Evolutionary conservation across 2,329 filamentous ascomycete species (phyloP).

Genomic region (Xylariaceae sp.): DNA sequence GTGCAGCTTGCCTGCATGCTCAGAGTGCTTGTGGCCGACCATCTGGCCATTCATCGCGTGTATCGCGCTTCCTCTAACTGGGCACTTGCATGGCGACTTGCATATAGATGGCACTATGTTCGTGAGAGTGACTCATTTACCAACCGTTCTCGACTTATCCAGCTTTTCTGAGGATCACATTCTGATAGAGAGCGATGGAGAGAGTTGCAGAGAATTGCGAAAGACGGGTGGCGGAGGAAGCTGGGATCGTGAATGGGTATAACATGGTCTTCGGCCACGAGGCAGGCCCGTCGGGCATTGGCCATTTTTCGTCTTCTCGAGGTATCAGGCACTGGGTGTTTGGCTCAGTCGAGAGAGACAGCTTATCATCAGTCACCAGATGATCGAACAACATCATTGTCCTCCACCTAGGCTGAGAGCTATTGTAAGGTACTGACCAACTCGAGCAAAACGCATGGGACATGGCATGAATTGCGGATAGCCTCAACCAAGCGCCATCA

Average conservation of each 20-base stretch:
- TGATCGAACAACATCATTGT: constrained; percentile 16
- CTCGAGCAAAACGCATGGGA: too few species aligned
- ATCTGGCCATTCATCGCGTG: constrained; percentile 28
- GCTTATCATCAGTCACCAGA: constrained; percentile 16
- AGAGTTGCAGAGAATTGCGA: background rate
- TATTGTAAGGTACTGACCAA: constrained; percentile 9
- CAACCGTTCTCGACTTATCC: constrained; percentile 19
- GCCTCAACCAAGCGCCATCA: constrained; percentile 25
- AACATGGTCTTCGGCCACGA: constrained; percentile 23
- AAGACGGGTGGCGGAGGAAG: background rate
- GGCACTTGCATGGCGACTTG: constrained; percentile 20
- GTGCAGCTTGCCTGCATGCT: constrained; percentile 24
- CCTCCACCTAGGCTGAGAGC: constrained; percentile 18
- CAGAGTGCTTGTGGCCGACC: constrained; percentile 21
- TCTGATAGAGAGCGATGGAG: constrained; percentile 10
- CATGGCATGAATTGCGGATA: constrained; percentile 32
- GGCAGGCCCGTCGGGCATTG: constrained; percentile 20
- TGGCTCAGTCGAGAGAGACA: constrained; percentile 19
- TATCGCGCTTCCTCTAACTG: constrained; percentile 23
- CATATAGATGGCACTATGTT: background rate
- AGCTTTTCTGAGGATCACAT: constrained; percentile 19
- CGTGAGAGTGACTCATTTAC: constrained; percentile 1
- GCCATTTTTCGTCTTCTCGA: constrained; percentile 21
- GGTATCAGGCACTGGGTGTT: constrained; percentile 21
- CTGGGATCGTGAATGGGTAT: background rate